Conservation (phyloP, 805 yeast genomes). For the Spathaspora boniae region DNA sequence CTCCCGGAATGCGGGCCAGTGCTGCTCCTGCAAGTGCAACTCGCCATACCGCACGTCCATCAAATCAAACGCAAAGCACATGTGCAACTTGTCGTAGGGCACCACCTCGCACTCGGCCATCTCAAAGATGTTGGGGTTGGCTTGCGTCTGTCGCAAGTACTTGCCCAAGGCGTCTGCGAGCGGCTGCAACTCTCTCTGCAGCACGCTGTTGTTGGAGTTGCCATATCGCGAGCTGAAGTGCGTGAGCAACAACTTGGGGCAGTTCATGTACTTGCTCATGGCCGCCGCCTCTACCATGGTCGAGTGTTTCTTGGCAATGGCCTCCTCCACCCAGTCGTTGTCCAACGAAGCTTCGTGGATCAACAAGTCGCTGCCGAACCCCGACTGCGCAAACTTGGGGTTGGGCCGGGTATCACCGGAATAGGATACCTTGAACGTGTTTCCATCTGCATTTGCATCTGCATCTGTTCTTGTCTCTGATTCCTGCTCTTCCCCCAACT, state of each 20-base stretch:
- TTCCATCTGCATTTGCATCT: too few species aligned
- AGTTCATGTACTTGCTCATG: constrained; percentile 68
- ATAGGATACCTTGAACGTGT: constrained; percentile 68
- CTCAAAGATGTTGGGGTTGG: constrained; percentile 24
- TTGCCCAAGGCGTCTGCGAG: constrained; percentile 21
- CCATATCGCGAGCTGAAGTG: constrained; percentile 89
- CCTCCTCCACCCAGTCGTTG: constrained; percentile 73
- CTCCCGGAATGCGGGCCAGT: constrained; percentile 18
- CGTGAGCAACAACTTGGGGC: constrained; percentile 68
- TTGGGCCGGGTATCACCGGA: constrained; percentile 96
- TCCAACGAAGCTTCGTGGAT: constrained; percentile 95
- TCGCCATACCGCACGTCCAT: constrained; percentile 28
- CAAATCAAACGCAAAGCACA: constrained; percentile 39
- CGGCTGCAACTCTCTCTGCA: constrained; percentile 17
- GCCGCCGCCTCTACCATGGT: constrained; percentile 84
- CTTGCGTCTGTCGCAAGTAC: constrained; percentile 24
- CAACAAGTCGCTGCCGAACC: constrained; percentile 63
- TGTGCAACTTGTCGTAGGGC: too few species aligned
- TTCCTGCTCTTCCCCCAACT: constrained; percentile 23
- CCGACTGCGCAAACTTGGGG: constrained; percentile 59
- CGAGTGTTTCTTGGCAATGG: constrained; percentile 76
- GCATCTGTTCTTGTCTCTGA: constrained; percentile 15
- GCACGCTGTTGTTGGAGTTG: constrained; percentile 29
- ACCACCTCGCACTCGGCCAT: constrained; percentile 10
- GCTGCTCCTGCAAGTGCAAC: constrained; percentile 7